A percentile compares a stretch with the other conserved stretches of the same genome.
Conservation (phyloP, 1,284 basidiomycete genomes). For the Malassezia cuniculi region DNA sequence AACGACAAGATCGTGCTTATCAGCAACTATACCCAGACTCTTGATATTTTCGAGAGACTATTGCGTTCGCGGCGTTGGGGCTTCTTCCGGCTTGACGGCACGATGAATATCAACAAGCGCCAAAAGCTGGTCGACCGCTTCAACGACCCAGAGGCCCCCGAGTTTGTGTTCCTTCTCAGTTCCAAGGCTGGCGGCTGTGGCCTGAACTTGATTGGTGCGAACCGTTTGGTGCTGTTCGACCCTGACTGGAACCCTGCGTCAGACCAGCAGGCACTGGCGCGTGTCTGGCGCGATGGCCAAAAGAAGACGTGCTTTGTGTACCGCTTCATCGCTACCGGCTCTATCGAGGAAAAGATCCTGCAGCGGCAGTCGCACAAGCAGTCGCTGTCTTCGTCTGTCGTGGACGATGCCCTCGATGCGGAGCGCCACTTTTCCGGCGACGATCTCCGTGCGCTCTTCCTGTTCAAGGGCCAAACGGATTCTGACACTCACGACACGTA, state of each 20-base stretch:
- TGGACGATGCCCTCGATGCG: slow-evolving; percentile 89
- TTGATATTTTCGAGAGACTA: slow-evolving; percentile 57
- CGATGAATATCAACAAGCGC: slow-evolving; percentile 82
- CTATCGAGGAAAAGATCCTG: slow-evolving; percentile 98
- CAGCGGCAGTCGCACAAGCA: slow-evolving; percentile 79
- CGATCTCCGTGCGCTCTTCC: slow-evolving; percentile 76
- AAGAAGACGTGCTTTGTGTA: slow-evolving; percentile 93
- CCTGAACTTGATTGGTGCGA: slow-evolving; percentile 96
- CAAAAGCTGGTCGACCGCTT: slow-evolving; percentile 96
- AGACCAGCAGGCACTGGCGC: slow-evolving; percentile 92
- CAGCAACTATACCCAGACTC: slow-evolving; percentile 93
- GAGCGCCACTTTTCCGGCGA: slow-evolving; percentile 91
- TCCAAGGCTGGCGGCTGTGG: slow-evolving; percentile 89
- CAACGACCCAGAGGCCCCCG: slow-evolving; percentile 86
- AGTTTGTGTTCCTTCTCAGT: slow-evolving; percentile 92
- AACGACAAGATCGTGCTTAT: slow-evolving; percentile 96
- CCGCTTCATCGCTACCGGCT: slow-evolving; percentile 91
- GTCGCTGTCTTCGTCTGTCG: slow-evolving; percentile 87
- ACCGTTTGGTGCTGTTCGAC: slow-evolving; percentile 88
- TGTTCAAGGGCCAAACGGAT: slow-evolving; percentile 71
- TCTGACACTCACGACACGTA: slow-evolving; percentile 69
- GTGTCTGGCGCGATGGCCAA: slow-evolving; percentile 98
- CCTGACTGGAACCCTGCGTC: slow-evolving; percentile 98
- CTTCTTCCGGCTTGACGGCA: slow-evolving; percentile 81
- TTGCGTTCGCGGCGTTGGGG: slow-evolving; percentile 58